Percentiles rank a stretch among this genome's conserved stretches.
These are phyloP conservation scores for Fusarium udum DNA, from an alignment of 2,329 filamentous ascomycete species.

Conservation along the genomic window DNA sequence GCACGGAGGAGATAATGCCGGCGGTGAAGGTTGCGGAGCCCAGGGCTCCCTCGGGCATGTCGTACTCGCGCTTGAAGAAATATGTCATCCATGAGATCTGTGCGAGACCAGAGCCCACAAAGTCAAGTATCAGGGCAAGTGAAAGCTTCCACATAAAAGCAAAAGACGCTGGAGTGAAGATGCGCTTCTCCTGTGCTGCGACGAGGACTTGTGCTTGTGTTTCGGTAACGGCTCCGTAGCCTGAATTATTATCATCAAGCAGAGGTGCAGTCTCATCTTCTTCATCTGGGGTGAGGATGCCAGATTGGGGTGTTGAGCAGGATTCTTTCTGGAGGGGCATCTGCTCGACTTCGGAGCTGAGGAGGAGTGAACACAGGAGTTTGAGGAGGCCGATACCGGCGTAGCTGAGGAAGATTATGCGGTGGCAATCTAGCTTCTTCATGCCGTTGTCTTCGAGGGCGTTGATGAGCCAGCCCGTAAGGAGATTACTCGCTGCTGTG, in stretches of 20 bases:
- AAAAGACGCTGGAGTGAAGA: slow-evolving; percentile 31
- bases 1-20: slow-evolving; percentile 35
- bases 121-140: slow-evolving; percentile 30
- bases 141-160: slow-evolving; percentile 38
- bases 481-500: slow-evolving; percentile 33
- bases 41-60: slow-evolving; percentile 32
- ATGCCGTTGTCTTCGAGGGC: slow-evolving; percentile 16
- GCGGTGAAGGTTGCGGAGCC: slow-evolving; percentile 36
- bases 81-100: slow-evolving; percentile 42
- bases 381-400: slow-evolving; percentile 27
- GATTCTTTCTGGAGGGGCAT: slow-evolving; percentile 7
- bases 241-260: background rate
- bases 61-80: slow-evolving; percentile 38
- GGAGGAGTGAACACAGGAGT: slow-evolving; percentile 18
- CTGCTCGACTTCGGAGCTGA: slow-evolving; percentile 27
- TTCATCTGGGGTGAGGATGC: background rate
- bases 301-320: slow-evolving; percentile 5
- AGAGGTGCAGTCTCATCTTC: slow-evolving; percentile 21
- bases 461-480: slow-evolving; percentile 33
- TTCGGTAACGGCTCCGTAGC: slow-evolving; percentile 15
- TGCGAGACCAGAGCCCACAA: slow-evolving; percentile 35
- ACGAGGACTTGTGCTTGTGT: background rate
- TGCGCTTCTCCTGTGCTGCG: background rate
- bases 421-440: slow-evolving; percentile 15
- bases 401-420: slow-evolving; percentile 32